A percentile compares a stretch with the other conserved stretches of the same genome.
Conservation (phyloP, 805 yeast species). For the Saccharomycopsis microspora region DNA sequence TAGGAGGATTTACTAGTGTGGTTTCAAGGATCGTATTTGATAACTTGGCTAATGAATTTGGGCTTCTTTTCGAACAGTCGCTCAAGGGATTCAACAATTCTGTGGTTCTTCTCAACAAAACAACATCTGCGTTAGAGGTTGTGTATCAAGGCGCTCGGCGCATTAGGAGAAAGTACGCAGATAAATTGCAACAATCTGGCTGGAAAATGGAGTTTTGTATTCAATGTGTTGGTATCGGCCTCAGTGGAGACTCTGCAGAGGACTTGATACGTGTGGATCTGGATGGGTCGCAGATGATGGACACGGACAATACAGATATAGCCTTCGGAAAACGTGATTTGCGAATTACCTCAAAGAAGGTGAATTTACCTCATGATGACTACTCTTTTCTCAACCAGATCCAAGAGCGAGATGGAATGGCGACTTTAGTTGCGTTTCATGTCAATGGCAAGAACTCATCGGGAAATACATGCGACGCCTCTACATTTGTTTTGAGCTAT, state of each 20-base stretch:
- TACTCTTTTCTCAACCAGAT: too few species aligned
- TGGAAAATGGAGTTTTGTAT: not conserved
- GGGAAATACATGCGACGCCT: too few species aligned
- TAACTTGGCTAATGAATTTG: not conserved
- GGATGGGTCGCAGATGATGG: not conserved
- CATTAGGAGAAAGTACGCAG: not conserved
- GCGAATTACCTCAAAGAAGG: too few species aligned
- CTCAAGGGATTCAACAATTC: not conserved
- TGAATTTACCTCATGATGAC: too few species aligned
- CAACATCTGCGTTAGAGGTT: not conserved
- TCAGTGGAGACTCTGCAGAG: not conserved
- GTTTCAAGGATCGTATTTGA: not conserved
- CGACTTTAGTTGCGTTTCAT: too few species aligned
- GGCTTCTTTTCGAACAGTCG: not conserved
- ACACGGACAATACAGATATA: too few species aligned
- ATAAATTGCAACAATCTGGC: not conserved
- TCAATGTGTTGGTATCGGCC: not conserved
- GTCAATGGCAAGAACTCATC: too few species aligned
- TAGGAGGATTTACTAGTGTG: not conserved
- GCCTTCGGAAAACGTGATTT: too few species aligned
- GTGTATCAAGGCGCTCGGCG: not conserved
- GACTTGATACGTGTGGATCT: not conserved
- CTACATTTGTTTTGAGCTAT: too few species aligned
- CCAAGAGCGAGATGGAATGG: too few species aligned
- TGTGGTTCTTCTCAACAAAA: not conserved